A percentile compares a stretch with the other conserved stretches of the same genome.
Evolutionary conservation across 1,284 basidiomycete species (phyloP).

Genomic region (Leccinum proliferum): DNA sequence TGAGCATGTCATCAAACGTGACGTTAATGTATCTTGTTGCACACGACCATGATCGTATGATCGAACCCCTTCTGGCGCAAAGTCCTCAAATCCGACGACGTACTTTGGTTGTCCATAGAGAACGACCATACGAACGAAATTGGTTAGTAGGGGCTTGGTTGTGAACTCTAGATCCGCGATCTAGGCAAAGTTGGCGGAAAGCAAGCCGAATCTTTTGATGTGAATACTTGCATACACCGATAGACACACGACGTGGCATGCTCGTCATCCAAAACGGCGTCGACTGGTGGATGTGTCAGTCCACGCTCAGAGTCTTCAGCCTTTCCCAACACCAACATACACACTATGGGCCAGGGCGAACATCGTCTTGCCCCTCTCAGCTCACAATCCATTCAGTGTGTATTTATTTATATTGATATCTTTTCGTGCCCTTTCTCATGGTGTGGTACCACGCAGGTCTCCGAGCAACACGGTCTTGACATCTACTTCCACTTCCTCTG

Average conservation of each 20-base stretch:
- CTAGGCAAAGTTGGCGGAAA: too few species aligned
- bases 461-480: slow-evolving; percentile 91
- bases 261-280: slow-evolving; percentile 60
- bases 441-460: slow-evolving; percentile 51
- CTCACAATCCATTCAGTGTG: slow-evolving; percentile 84
- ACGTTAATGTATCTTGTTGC: too few species aligned
- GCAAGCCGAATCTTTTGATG: too few species aligned
- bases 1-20: too few species aligned
- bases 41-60: too few species aligned
- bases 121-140: too few species aligned
- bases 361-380: slow-evolving; percentile 88
- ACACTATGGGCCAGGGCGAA: slow-evolving; percentile 81
- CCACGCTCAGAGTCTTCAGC: slow-evolving; percentile 74
- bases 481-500: slow-evolving; percentile 95
- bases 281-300: slow-evolving; percentile 62
- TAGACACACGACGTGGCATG: not conserved
- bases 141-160: too few species aligned
- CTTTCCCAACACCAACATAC: slow-evolving; percentile 48
- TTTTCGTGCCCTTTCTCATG: slow-evolving; percentile 11
- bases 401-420: slow-evolving; percentile 5
- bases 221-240: too few species aligned
- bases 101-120: too few species aligned
- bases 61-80: too few species aligned
- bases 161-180: too few species aligned
- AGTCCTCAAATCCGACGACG: too few species aligned